Base-by-base conservation (phyloP, 805 yeast species). In the Candida michaelii region DNA sequence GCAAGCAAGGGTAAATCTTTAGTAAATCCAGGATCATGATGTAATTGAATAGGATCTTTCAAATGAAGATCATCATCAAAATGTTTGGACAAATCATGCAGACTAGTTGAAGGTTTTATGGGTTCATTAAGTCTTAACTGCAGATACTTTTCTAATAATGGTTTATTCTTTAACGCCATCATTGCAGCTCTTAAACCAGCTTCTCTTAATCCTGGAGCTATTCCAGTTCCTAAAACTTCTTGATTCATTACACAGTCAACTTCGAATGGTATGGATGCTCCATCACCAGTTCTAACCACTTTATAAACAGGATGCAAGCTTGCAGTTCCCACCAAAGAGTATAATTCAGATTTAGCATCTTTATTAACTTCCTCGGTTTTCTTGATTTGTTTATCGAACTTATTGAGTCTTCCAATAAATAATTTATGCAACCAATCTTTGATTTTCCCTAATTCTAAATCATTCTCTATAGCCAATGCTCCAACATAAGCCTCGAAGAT, bases 401-500 rank as follows among this genome's bases (percentile, higher is more conserved):
- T 45, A 10, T 45, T 44, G 39, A 71, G 58, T 27, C 73, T 65
- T 2, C 81, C 79, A n/a, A 61, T 63, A 25, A 82, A 75, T 30
- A 84, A 59, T 36, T 66, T 59, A 5, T 59, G 53, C 19, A 85
- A 56, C 91, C 91, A 85, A 10, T 67, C 60, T 49, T 74, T 73
- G 5, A 85, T 73, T 16, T 62, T 71, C 2, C 66, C 58, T 38
- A 76, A 65, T 46, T 80, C 76, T 13, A 65, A 60, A 10, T 65
- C 65, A 30, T 76, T 67, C 48, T 86, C 95, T 16, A 79, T 69
- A 6, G 76, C 74, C 24, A 91, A 62, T 0, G 95, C 99, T 5
- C 96, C 98, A 35, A 93, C 74, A 52, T 91, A 91, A 0, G 98
- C 97, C 63, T 93, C 99, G 58, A 91, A 87, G 0, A 85, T 80